Conservation (phyloP, 2,329 filamentous ascomycete species). For the Hypomyces rosellus region DNA sequence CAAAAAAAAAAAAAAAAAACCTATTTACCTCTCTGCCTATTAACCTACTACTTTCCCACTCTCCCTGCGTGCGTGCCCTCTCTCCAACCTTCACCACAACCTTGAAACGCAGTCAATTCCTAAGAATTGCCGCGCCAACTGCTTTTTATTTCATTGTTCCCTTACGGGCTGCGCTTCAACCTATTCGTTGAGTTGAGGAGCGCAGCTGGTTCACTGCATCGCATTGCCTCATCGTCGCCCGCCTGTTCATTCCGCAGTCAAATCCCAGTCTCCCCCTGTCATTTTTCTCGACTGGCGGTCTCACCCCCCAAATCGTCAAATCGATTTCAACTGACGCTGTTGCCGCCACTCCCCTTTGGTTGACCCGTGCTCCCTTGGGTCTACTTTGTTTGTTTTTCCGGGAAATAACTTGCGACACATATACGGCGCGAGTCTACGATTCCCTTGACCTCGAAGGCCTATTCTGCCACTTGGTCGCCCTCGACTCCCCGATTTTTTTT, state of each 20-base stretch:
- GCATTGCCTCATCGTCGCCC: conserved; percentile 4
- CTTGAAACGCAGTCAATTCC: conserved; percentile 22
- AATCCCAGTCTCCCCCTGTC: background rate
- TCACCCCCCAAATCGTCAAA: background rate
- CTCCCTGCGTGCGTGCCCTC: conserved; percentile 20
- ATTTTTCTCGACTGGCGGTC: background rate
- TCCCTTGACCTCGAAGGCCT: conserved; percentile 5
- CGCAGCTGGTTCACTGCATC: conserved; percentile 14
- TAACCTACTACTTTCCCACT: conserved; percentile 18
- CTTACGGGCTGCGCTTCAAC: conserved; percentile 15
- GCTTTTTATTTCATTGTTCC: conserved; percentile 14
- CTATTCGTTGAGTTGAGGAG: conserved; percentile 10
- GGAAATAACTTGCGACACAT: conserved; percentile 2
- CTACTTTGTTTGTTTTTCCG: conserved; percentile 5
- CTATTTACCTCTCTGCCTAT: conserved; percentile 23
- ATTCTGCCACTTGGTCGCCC: conserved; percentile 7
- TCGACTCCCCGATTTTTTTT: background rate
- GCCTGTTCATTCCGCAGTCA: conserved; percentile 3
- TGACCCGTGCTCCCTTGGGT: conserved; percentile 2
- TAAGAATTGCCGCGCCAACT: conserved; percentile 19
- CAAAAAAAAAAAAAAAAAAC: conserved; percentile 20
- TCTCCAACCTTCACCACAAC: conserved; percentile 21
- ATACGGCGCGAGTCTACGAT: conserved; percentile 6
- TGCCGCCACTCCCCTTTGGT: conserved; percentile 4
- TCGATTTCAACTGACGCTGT: background rate